phyloP scores from a whole-genome alignment of 2,329 filamentous ascomycete species.

The Penicillium sp. region DNA sequence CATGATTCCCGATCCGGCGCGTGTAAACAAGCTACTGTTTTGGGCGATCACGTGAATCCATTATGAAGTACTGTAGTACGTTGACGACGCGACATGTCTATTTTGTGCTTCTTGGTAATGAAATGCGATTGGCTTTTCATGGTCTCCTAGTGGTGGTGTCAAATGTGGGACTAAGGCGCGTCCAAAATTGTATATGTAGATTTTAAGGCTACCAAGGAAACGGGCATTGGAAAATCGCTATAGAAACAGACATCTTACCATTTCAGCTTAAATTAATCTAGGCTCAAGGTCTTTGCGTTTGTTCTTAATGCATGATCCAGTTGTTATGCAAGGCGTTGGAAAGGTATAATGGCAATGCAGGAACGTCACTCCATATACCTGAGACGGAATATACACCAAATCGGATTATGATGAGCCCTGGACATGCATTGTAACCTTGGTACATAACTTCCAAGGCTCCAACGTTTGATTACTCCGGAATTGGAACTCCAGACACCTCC shows the following conservation, averaged over 20 bases:
- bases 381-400: too few species aligned
- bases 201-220: neutral
- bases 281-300: too few species aligned
- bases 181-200: neutral
- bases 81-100: neutral
- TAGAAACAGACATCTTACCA: too few species aligned
- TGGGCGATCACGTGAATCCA: conserved; percentile 15
- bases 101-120: neutral
- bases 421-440: neutral
- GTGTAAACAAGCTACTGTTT: conserved; percentile 25
- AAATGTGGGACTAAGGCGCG: neutral
- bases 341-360: too few species aligned
- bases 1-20: conserved; percentile 17
- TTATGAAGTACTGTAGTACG: neutral
- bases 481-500: conserved; percentile 24
- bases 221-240: too few species aligned
- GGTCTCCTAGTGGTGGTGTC: neutral
- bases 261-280: too few species aligned
- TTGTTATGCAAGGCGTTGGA: too few species aligned
- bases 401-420: neutral
- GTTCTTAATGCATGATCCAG: too few species aligned
- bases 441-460: neutral
- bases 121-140: neutral
- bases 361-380: neutral
- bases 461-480: neutral